Percentiles rank a stretch among this genome's conserved stretches.
Evolutionary conservation across 495 filamentous ascomycete species (phyloP).

Genomic region (Podospora pseudopauciseta): DNA sequence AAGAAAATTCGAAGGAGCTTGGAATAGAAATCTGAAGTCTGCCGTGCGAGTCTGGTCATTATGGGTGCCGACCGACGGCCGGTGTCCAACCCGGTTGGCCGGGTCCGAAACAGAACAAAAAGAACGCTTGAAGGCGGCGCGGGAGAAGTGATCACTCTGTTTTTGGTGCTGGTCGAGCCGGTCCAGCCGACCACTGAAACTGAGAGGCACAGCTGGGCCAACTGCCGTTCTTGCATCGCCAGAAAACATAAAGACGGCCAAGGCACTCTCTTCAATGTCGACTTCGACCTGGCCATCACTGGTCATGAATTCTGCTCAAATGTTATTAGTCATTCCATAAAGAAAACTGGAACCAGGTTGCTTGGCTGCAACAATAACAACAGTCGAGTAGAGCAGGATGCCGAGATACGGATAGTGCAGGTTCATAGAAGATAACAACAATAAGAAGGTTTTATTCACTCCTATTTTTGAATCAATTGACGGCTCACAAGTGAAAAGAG

Average conservation of each 20-base stretch:
- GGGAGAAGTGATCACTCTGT: constrained; percentile 13
- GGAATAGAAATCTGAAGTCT: not conserved
- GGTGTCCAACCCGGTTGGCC: constrained; percentile 11
- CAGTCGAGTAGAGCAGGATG: too few species aligned
- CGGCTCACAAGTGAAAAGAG: not conserved
- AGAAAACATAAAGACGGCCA: not conserved
- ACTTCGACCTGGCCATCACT: not conserved
- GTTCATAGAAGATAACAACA: too few species aligned
- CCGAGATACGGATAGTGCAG: too few species aligned
- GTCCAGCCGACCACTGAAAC: constrained; percentile 15
- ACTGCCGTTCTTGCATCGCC: not conserved
- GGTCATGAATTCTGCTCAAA: not conserved
- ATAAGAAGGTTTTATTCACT: not conserved
- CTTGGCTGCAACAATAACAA: not conserved
- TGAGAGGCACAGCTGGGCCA: not conserved
- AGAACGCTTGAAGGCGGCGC: constrained; percentile 14
- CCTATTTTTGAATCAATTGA: not conserved
- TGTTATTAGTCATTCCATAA: not conserved
- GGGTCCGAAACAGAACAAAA: constrained; percentile 14
- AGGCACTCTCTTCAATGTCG: not conserved
- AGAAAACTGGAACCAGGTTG: not conserved
- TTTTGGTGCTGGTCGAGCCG: constrained; percentile 9
- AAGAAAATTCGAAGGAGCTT: not conserved
- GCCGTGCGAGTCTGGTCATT: not conserved
- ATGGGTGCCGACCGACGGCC: not conserved